A percentile compares a stretch with the other conserved stretches of the same genome.
Conservation (phyloP, 495 filamentous ascomycete genomes). For the Cairneyella variabilis region DNA sequence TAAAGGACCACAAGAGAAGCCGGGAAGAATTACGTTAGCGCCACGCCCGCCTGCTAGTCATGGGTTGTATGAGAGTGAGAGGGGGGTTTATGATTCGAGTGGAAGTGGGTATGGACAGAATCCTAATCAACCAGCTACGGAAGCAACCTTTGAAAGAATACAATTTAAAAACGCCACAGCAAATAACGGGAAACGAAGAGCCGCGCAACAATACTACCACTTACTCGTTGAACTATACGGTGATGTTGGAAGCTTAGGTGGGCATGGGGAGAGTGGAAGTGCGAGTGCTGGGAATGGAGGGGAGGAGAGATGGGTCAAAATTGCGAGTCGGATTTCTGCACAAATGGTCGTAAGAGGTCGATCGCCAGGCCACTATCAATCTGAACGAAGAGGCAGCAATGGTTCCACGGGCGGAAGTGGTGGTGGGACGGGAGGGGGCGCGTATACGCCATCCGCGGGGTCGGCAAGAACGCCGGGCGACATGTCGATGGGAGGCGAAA, state of each 20-base stretch:
- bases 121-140: slow-evolving; percentile 39
- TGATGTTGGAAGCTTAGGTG: slow-evolving; percentile 54
- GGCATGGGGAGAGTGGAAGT: too few relatives aligned
- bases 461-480: slow-evolving; percentile 19
- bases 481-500: slow-evolving; percentile 20
- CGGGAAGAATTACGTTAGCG: slow-evolving; percentile 65
- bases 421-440: slow-evolving; percentile 46
- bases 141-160: slow-evolving; percentile 84
- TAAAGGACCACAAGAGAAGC: slow-evolving; percentile 79
- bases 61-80: slow-evolving; percentile 15
- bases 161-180: slow-evolving; percentile 96
- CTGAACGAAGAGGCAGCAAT: slow-evolving; percentile 68
- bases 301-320: slow-evolving; percentile 71
- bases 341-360: slow-evolving; percentile 92
- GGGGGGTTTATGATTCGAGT: too few relatives aligned
- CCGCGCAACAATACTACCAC: slow-evolving; percentile 92
- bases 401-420: slow-evolving; percentile 59
- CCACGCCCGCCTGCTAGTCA: slow-evolving; percentile 56
- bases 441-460: slow-evolving; percentile 33
- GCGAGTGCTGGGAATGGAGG: too few relatives aligned
- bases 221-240: slow-evolving; percentile 86
- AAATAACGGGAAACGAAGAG: slow-evolving; percentile 90
- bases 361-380: slow-evolving; percentile 90
- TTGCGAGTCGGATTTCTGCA: slow-evolving; percentile 74
- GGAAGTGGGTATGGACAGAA: slow-evolving; percentile 20